These are phyloP conservation scores for Claviceps spartinae DNA, from an alignment of 2,329 filamentous ascomycete genomes.

Conservation along the genomic window DNA sequence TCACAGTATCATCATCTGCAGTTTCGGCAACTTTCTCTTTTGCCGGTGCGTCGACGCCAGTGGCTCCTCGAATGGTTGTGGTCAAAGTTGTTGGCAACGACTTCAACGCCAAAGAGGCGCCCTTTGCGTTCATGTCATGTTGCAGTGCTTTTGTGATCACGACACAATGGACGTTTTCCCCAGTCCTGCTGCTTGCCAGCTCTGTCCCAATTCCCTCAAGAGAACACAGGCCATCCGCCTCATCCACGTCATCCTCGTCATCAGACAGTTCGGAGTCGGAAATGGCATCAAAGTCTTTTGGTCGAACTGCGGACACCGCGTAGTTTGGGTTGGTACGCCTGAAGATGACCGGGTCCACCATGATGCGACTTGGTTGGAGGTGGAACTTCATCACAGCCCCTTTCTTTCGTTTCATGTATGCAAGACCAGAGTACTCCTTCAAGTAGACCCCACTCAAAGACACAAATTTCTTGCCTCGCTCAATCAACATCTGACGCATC, in stretches of 20 bases:
- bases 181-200: not conserved
- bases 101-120: conserved; percentile 38
- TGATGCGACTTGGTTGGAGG: conserved; percentile 73
- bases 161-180: conserved; percentile 7
- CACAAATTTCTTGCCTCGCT: conserved; percentile 76
- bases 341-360: conserved; percentile 76
- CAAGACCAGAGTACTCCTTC: conserved; percentile 69
- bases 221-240: conserved; percentile 14
- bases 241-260: conserved; percentile 17
- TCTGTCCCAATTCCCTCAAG: conserved; percentile 25
- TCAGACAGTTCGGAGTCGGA: conserved; percentile 34
- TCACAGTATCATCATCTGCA: conserved; percentile 7
- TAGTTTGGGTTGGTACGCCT: conserved; percentile 81
- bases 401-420: conserved; percentile 72
- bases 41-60: not conserved
- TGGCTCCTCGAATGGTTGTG: conserved; percentile 7
- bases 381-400: conserved; percentile 54
- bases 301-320: conserved; percentile 57
- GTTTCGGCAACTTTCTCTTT: conserved; percentile 4
- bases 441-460: conserved; percentile 72
- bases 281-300: conserved; percentile 52
- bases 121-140: conserved; percentile 19
- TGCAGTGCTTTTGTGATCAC: conserved; percentile 17
- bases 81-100: conserved; percentile 24
- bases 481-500: conserved; percentile 53